Evolutionary conservation across 495 filamentous ascomycete species (phyloP), one percentile per base, ranked within the genome.

Genomic region (Usnea hakonensis): DNA sequence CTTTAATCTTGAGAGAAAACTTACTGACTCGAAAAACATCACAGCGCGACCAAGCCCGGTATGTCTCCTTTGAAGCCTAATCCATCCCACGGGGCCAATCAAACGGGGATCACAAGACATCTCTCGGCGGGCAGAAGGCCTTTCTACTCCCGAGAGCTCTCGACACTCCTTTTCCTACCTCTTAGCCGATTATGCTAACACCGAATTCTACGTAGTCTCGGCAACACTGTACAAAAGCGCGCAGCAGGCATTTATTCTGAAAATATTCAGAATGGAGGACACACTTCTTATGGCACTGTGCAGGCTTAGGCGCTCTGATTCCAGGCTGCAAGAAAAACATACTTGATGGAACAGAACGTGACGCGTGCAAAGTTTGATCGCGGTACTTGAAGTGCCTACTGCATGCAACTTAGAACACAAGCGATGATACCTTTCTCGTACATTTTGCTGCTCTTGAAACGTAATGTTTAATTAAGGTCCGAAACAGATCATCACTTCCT

Each of bases 181-280:
- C n/a, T n/a, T n/a, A n/a, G n/a, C n/a, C n/a, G n/a, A n/a, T n/a
- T n/a, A 10, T 3, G 46, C 46, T 50, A 26, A 50, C 21, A 16
- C 13, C 11, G 23, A 17, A 17, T 28, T 16, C 10, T 13, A 6
- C 16, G 46, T 50, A 50, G 46, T 28, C 70, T 76, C 17, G 87
- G 88, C 14, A 69, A 76, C 3, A 68, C 78, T 41, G 70, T 73
- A 3, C 69, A 72, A 41, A 62, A 69, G 8, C 76, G 78, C 13
- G 90, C 89, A 0, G 85, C 89, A 0, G 86, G 87, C 19, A 84
- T 97, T 8, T 97, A 88, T 70, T 92, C 87, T 54, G 82, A 90
- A n/a, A 80, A 81, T 35, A 81, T 96, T 14, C 88, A 95, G 70
- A 82, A 70, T 1, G 88, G 89, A 28, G 89, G 90, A 0, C 74